Conservation (phyloP, 2,329 filamentous ascomycete genomes). For the Ophiostoma novo-ulmi region DNA sequence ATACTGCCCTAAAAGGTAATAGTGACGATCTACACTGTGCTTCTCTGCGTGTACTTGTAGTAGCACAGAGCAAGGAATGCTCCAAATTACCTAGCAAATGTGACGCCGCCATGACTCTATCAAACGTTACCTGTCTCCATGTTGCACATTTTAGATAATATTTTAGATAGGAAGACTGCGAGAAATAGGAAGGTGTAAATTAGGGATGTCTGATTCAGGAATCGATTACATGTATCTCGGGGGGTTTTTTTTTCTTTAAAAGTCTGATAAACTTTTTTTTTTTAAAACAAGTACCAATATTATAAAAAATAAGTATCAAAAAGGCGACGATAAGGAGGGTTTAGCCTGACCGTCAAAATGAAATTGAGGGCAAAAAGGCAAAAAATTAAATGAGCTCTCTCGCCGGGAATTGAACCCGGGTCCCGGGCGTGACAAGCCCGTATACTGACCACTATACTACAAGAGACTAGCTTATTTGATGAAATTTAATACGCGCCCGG, state of each 20-base stretch:
- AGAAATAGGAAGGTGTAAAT: neutral
- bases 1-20: neutral
- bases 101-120: conserved; percentile 4
- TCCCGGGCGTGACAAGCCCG: conserved; percentile 8
- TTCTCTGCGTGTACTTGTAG: neutral
- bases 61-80: neutral
- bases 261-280: neutral
- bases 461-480: conserved; percentile 5
- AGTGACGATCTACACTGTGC: conserved; percentile 1
- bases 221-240: neutral
- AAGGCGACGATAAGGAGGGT: too few species aligned
- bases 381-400: conserved; percentile 1
- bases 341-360: neutral
- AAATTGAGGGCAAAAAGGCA: neutral
- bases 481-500: too few species aligned
- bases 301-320: neutral
- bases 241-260: neutral
- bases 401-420: conserved; percentile 11
- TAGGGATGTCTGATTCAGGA: neutral
- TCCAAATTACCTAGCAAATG: neutral
- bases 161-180: neutral
- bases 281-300: neutral
- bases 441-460: conserved; percentile 14
- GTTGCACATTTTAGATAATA: neutral
- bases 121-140: conserved; percentile 8